These are phyloP conservation scores for Tetradesmus lagerheimii DNA, from an alignment of 139 green algal species.

Conservation along the genomic window DNA sequence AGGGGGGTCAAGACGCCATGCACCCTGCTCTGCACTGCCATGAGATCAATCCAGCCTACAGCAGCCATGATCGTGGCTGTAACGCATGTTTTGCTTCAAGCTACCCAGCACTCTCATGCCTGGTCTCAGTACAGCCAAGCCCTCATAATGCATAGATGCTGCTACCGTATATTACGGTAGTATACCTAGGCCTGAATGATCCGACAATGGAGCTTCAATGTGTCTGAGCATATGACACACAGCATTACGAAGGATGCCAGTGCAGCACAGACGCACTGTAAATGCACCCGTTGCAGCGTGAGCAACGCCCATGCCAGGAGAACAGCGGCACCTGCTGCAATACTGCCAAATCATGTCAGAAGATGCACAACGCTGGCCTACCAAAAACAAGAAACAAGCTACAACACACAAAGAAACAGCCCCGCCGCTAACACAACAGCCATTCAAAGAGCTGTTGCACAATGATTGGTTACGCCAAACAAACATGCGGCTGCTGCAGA, in stretches of 20 bases:
- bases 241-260: background rate
- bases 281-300: background rate
- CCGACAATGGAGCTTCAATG: background rate
- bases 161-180: too few relatives aligned
- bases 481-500: background rate
- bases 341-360: background rate
- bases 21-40: too few relatives aligned
- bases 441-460: background rate
- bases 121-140: too few relatives aligned
- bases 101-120: too few relatives aligned
- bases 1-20: too few relatives aligned
- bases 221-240: background rate
- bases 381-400: background rate
- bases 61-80: too few relatives aligned
- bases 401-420: background rate
- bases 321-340: background rate
- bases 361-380: background rate
- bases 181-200: background rate
- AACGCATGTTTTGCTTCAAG: too few relatives aligned
- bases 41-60: too few relatives aligned
- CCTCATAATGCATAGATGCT: too few relatives aligned
- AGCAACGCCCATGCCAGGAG: background rate
- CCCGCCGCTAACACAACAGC: background rate
- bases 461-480: background rate
- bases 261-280: background rate